Conservation (phyloP, 2,329 filamentous ascomycete genomes). For the Ustilaginoidea virens region DNA sequence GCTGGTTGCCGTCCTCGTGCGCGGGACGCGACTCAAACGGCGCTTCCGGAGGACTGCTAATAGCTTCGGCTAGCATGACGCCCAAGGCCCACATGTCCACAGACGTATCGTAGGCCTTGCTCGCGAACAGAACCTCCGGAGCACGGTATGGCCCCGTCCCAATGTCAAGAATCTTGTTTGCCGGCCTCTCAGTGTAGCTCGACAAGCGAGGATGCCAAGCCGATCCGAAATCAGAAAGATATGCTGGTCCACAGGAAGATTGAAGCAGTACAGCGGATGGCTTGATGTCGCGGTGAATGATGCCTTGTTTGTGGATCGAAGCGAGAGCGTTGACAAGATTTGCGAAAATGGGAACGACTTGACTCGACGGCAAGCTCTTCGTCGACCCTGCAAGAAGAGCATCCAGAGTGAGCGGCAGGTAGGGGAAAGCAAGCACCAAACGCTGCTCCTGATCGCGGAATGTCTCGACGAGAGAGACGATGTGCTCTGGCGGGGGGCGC, state of each 20-base stretch:
- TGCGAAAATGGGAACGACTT: slow-evolving; percentile 32
- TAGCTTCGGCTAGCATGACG: slow-evolving; percentile 67
- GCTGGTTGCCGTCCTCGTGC: slow-evolving; percentile 73
- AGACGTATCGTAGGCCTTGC: slow-evolving; percentile 51
- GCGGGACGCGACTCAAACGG: slow-evolving; percentile 66
- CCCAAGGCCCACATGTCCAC: slow-evolving; percentile 88
- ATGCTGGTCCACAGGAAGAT: slow-evolving; percentile 53
- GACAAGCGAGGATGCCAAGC: slow-evolving; percentile 57
- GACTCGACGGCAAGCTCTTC: too few species aligned
- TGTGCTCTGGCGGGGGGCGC: slow-evolving; percentile 14
- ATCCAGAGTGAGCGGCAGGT: slow-evolving; percentile 55
- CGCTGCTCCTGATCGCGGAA: slow-evolving; percentile 57
- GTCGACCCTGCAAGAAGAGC: too few species aligned
- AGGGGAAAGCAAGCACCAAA: slow-evolving; percentile 75
- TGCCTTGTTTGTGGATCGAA: slow-evolving; percentile 55
- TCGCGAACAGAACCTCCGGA: slow-evolving; percentile 80
- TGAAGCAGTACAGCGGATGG: slow-evolving; percentile 73
- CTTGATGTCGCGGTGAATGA: slow-evolving; percentile 90
- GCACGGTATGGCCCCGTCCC: slow-evolving; percentile 85
- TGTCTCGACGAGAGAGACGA: slow-evolving; percentile 54
- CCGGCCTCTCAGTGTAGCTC: slow-evolving; percentile 45
- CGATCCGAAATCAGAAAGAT: slow-evolving; percentile 83
- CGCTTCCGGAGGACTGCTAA: slow-evolving; percentile 34
- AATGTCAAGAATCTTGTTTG: slow-evolving; percentile 75
- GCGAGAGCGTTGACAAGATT: slow-evolving; percentile 58